Percentiles rank a stretch among this genome's conserved stretches.
These are phyloP conservation scores for Mallotus repandus DNA, from an alignment of 441 rosid genomes.

Conservation along the genomic window DNA sequence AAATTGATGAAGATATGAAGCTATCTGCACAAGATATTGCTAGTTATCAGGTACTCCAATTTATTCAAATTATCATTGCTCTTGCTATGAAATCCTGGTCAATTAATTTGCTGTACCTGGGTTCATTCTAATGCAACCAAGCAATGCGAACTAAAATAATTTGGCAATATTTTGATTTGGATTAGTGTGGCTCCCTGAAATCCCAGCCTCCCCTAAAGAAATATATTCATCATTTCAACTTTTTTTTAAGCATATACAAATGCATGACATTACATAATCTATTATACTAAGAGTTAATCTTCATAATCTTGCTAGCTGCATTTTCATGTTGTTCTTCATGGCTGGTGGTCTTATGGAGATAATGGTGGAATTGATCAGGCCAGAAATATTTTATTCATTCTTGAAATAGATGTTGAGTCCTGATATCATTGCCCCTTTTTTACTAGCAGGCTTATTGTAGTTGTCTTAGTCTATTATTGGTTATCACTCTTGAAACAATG, in stretches of 20 bases:
- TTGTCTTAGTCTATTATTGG: background rate
- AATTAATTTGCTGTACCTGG: background rate
- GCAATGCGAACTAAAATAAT: background rate
- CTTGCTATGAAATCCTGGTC: background rate
- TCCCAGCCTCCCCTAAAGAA: background rate
- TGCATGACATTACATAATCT: background rate
- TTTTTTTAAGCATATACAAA: too few species aligned
- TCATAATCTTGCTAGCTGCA: background rate
- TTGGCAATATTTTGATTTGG: background rate
- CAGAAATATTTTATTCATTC: background rate
- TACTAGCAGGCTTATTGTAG: background rate
- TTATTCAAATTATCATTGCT: background rate
- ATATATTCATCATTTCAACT: background rate
- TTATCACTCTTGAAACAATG: background rate
- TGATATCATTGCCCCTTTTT: background rate
- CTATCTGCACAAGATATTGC: constrained; percentile 64
- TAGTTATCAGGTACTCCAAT: constrained; percentile 61
- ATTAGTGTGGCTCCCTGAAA: background rate
- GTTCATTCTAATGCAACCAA: background rate
- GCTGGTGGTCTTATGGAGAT: background rate
- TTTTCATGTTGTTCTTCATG: background rate
- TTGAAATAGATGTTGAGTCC: background rate
- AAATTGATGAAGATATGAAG: constrained; percentile 44
- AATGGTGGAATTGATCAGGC: background rate
- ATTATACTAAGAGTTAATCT: background rate